phyloP scores from a whole-genome alignment of 2,329 filamentous ascomycete species.

The Fusarium globosum region DNA sequence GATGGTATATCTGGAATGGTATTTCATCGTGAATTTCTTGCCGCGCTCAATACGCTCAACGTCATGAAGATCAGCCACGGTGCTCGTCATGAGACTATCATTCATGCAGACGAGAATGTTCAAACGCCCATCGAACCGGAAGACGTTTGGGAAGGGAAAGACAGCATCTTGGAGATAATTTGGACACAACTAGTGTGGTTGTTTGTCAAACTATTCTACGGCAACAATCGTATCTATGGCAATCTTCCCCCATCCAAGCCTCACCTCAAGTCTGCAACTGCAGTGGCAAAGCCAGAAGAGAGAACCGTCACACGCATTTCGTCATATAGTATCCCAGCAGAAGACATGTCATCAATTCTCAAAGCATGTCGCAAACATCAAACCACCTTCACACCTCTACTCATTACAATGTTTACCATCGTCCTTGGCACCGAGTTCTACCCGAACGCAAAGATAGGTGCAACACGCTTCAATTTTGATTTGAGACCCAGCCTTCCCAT shows the following conservation, averaged over 20 bases:
- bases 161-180: background rate
- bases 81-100: background rate
- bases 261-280: background rate
- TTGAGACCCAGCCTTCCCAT: constrained; percentile 6
- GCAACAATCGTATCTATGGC: background rate
- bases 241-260: background rate
- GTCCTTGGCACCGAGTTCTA: constrained; percentile 38
- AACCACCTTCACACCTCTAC: constrained; percentile 40
- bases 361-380: constrained; percentile 32
- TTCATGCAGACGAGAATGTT: background rate
- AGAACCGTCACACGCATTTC: constrained; percentile 19
- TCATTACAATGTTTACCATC: constrained; percentile 19
- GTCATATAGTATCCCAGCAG: constrained; percentile 16
- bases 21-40: constrained; percentile 28
- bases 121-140: background rate
- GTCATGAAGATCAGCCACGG: fast-evolving
- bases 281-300: background rate
- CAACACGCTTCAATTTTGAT: constrained; percentile 20
- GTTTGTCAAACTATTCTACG: background rate
- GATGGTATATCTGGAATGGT: constrained; percentile 25
- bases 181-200: background rate
- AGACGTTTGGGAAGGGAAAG: background rate
- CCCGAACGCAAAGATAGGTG: constrained; percentile 36
- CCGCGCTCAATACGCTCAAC: background rate
- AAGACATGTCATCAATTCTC: constrained; percentile 13